phyloP scores from a whole-genome alignment of 805 yeast genomes.

The Saccharomyces cerevisiae region DNA sequence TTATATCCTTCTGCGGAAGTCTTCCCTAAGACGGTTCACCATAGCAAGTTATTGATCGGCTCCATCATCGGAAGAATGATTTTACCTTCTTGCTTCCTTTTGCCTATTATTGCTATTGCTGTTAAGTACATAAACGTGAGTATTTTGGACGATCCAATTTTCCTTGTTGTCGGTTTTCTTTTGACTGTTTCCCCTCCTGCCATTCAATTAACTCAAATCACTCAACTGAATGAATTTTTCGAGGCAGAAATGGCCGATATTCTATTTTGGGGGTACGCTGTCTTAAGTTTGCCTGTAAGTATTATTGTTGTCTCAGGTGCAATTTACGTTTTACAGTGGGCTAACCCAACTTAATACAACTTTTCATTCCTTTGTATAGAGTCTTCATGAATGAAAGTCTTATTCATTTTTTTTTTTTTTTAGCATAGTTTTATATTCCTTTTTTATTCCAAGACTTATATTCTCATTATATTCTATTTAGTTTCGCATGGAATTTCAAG shows the following conservation, averaged over 20 bases:
- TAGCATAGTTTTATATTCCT: background rate
- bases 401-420: background rate
- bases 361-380: background rate
- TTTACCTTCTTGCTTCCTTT: slow-evolving; percentile 56
- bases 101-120: slow-evolving; percentile 57
- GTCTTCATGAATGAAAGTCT: background rate
- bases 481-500: background rate
- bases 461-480: background rate
- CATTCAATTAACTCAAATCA: slow-evolving; percentile 72
- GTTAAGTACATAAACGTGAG: slow-evolving; percentile 60
- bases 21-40: slow-evolving; percentile 57
- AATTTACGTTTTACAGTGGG: slow-evolving; percentile 40
- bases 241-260: slow-evolving; percentile 81
- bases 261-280: slow-evolving; percentile 73
- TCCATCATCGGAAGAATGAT: slow-evolving; percentile 73
- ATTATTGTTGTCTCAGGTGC: slow-evolving; percentile 63
- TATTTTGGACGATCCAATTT: slow-evolving; percentile 74
- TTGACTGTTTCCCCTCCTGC: slow-evolving; percentile 79
- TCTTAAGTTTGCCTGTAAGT: slow-evolving; percentile 68
- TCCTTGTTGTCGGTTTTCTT: slow-evolving; percentile 65
- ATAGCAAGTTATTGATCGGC: slow-evolving; percentile 55
- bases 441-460: background rate
- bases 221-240: slow-evolving; percentile 65
- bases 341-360: slow-evolving; percentile 13
- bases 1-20: slow-evolving; percentile 59